Percentiles rank a stretch among this genome's conserved stretches.
phyloP scores from a whole-genome alignment of 768 basidiomycete genomes.

The Mycena chlorophos region DNA sequence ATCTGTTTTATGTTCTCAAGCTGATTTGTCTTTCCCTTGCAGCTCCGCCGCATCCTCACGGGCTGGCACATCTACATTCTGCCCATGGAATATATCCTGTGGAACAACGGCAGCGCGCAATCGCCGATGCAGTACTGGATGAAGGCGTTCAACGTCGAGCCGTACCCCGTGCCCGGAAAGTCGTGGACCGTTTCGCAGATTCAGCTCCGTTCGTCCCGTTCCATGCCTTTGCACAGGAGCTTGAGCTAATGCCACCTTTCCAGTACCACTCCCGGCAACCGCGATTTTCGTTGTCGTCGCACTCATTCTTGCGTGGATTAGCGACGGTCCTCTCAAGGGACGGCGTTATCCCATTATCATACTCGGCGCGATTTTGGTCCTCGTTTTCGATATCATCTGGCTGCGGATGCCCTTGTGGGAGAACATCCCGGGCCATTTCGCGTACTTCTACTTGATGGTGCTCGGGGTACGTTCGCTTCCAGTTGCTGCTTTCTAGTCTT shows the following conservation, averaged over 20 bases:
- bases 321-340: slow-evolving; percentile 21
- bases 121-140: slow-evolving; percentile 22
- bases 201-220: slow-evolving; percentile 13
- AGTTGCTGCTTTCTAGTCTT: no score
- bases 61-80: slow-evolving; percentile 22
- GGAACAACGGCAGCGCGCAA: slow-evolving; percentile 21
- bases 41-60: slow-evolving; percentile 17
- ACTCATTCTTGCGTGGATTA: slow-evolving; percentile 18
- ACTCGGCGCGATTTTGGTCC: slow-evolving; percentile 5
- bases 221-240: not conserved
- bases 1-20: not conserved
- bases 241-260: not conserved
- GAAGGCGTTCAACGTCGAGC: slow-evolving; percentile 23
- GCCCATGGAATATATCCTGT: slow-evolving; percentile 21
- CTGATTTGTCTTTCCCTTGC: not conserved
- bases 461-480: slow-evolving; percentile 15
- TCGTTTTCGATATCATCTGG: slow-evolving; percentile 18
- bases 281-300: slow-evolving; percentile 20
- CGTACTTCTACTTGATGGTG: slow-evolving; percentile 21
- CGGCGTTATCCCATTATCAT: slow-evolving; percentile 8
- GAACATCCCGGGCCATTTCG: slow-evolving; percentile 21
- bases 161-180: slow-evolving; percentile 20
- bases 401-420: slow-evolving; percentile 17
- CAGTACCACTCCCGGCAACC: slow-evolving; percentile 20
- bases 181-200: slow-evolving; percentile 19